Evolutionary conservation across 2,329 filamentous ascomycete genomes (phyloP).

Genomic region (Xylaria sp.): DNA sequence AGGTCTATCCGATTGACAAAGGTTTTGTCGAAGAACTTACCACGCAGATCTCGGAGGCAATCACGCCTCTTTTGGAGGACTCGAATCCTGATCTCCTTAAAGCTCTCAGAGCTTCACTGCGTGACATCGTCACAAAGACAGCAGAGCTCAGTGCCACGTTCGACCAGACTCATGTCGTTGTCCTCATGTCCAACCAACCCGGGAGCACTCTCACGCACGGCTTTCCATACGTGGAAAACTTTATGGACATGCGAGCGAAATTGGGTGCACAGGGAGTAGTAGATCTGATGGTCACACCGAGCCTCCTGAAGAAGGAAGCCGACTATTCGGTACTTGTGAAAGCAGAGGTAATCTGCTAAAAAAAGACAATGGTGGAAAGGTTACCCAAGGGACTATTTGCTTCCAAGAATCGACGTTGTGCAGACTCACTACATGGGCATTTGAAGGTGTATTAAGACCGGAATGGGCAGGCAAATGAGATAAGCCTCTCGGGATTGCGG

Average conservation of each 20-base stretch:
- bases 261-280: slow-evolving; percentile 38
- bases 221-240: slow-evolving; percentile 36
- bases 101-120: slow-evolving; percentile 31
- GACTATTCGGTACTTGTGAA: slow-evolving; percentile 44
- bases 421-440: background rate
- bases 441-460: background rate
- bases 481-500: background rate
- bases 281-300: slow-evolving; percentile 46
- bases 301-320: slow-evolving; percentile 42
- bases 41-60: slow-evolving; percentile 37
- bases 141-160: slow-evolving; percentile 41
- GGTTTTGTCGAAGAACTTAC: slow-evolving; percentile 32
- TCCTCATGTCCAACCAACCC: slow-evolving; percentile 44
- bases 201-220: slow-evolving; percentile 40
- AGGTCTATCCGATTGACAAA: slow-evolving; percentile 35
- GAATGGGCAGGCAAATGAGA: slow-evolving; percentile 4
- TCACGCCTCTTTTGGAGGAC: slow-evolving; percentile 34
- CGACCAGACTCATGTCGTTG: slow-evolving; percentile 35
- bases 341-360: slow-evolving; percentile 46
- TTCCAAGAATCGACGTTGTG: background rate
- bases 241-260: slow-evolving; percentile 42
- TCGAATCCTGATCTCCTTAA: slow-evolving; percentile 30
- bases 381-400: background rate
- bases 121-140: slow-evolving; percentile 38
- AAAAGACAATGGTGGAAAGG: background rate